Evolutionary conservation across 1,139 yeast genomes (phyloP), one percentile per base, ranked within the genome.

Genomic region (Hemisphaericaspora lyxosophila): DNA sequence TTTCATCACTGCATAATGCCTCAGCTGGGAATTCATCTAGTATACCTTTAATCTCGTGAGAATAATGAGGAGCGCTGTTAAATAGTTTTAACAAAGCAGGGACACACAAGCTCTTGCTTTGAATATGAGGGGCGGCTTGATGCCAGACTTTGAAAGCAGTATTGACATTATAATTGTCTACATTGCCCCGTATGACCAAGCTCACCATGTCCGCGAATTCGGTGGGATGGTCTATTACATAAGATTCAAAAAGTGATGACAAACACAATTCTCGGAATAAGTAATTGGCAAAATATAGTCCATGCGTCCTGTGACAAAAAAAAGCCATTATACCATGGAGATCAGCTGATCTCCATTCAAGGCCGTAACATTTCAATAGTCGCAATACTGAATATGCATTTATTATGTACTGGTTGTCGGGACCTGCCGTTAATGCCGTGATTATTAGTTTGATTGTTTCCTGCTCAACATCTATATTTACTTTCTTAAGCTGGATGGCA

Each of bases 261-360:
- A 4, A 7, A 8, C 13, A 4, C 19, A 33, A 24, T n/a, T 33
- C 31, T 2, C 19, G 22, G 25, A 35, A 42, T 19, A 43, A 15
- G 11, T 28, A 37, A 31, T 45, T 43, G 18, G 43, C 43, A 36
- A 36, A 45, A 31, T 38, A 42, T 17, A 34, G 34, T 3, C 44
- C 46, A 23, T 37, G 35, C n/a, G 20, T 19, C 5, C 32, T 24
- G 7, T 39, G 31, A 14, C 39, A 33, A 13, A 44, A 24, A 28
- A 26, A 44, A 17, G n/a, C 22, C n/a, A 43, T 11, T 14, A 34
- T 23, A 9, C 28, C 19, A 8, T 20, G 25, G 14, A 43, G 15
- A 18, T 40, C 41, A 2, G 20, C 11, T 2, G 12, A 12, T 4
- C 31, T 29, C 4, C 38, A 31, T 13, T 28, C 18, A 12, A 33